These are phyloP conservation scores for Trichoderma koningiopsis DNA, from an alignment of 2,329 filamentous ascomycete genomes.

Conservation along the genomic window DNA sequence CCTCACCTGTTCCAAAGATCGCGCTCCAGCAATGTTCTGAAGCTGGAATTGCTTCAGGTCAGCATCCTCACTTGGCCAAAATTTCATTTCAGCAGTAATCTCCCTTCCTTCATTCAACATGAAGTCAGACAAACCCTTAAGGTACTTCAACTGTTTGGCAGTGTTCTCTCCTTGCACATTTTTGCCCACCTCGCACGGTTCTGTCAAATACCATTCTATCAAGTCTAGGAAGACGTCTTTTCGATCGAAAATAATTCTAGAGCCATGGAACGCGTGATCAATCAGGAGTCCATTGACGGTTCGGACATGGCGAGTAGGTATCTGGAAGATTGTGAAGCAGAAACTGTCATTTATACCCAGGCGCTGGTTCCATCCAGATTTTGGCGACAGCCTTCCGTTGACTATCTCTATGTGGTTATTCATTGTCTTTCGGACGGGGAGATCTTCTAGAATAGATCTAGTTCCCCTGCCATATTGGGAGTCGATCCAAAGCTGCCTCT, in stretches of 20 bases:
- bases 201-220: background rate
- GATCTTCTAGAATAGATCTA: background rate
- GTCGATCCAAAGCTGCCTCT: background rate
- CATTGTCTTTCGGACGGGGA: background rate
- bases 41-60: background rate
- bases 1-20: background rate
- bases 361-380: background rate
- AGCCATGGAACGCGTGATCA: conserved; percentile 15
- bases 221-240: conserved; percentile 1
- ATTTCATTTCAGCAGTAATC: background rate
- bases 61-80: background rate
- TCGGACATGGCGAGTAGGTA: background rate
- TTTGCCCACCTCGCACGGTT: background rate
- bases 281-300: conserved; percentile 9
- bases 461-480: background rate
- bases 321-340: background rate
- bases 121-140: background rate
- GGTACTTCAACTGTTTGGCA: background rate
- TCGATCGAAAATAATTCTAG: conserved; percentile 2
- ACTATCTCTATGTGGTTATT: background rate
- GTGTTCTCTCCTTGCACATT: background rate
- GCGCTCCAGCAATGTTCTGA: background rate
- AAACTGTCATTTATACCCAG: background rate
- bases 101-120: conserved; percentile 1
- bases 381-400: background rate